A percentile compares a stretch with the other conserved stretches of the same genome.
Conservation (phyloP, 495 filamentous ascomycete genomes). For the Penicillium arizonense region DNA sequence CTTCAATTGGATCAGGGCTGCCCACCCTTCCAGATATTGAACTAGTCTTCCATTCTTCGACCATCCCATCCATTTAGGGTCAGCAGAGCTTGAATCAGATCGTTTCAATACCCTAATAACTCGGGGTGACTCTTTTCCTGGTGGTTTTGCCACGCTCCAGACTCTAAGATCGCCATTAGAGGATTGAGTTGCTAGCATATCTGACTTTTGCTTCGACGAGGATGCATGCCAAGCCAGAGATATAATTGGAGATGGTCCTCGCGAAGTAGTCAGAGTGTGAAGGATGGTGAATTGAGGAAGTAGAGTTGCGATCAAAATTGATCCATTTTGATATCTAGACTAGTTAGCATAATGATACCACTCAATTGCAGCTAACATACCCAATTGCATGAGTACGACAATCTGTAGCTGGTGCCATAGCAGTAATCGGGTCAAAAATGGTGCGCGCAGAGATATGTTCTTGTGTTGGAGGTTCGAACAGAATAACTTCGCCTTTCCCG, state of each 20-base stretch:
- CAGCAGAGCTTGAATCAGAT: conserved; percentile 64
- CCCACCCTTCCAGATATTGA: conserved; percentile 89
- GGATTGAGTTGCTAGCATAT: conserved; percentile 95
- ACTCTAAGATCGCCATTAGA: conserved; percentile 90
- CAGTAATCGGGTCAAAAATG: conserved; percentile 90
- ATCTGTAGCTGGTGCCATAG: conserved; percentile 86
- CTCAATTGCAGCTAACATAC: conserved; percentile 42
- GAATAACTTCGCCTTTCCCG: conserved; percentile 84
- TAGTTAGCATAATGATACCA: background rate
- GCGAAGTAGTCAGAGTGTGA: conserved; percentile 81
- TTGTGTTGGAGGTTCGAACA: conserved; percentile 90
- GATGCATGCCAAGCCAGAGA: conserved; percentile 97
- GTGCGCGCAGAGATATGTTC: conserved; percentile 92
- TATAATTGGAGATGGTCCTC: conserved; percentile 83
- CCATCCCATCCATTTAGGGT: conserved; percentile 96
- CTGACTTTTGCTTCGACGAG: conserved; percentile 93
- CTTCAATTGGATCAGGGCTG: conserved; percentile 7
- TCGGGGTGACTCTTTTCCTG: conserved; percentile 70
- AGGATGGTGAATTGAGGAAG: conserved; percentile 93
- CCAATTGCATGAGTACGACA: conserved; percentile 97
- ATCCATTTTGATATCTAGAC: conserved; percentile 87
- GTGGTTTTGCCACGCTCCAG: conserved; percentile 92
- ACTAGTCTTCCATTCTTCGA: conserved; percentile 96
- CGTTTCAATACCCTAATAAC: conserved; percentile 86
- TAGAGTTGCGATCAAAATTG: conserved; percentile 83